Evolutionary conservation across 2,329 filamentous ascomycete species (phyloP).

Genomic region (Sporothrix brunneoviolacea): DNA sequence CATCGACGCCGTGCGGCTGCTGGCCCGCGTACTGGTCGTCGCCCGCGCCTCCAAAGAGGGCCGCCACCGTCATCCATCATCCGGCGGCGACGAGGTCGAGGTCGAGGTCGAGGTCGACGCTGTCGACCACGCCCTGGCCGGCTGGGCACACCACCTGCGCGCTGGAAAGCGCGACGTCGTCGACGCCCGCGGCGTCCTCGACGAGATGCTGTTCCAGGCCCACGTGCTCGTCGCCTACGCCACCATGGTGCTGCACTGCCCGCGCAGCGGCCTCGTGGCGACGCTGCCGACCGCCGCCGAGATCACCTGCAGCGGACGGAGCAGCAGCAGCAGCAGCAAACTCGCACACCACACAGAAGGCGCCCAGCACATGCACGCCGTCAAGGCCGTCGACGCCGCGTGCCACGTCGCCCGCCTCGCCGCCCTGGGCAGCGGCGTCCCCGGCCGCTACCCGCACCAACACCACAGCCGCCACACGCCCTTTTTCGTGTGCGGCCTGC

Average conservation of each 20-base stretch:
- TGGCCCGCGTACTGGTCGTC: slow-evolving; percentile 45
- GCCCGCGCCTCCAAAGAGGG: neutral
- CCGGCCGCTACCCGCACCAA: no score
- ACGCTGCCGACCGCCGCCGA: neutral
- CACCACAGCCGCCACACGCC: no score
- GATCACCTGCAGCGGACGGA: neutral
- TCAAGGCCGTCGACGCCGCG: neutral
- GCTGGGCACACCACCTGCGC: slow-evolving; percentile 54
- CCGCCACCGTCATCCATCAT: no score
- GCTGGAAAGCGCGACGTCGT: slow-evolving; percentile 46
- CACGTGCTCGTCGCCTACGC: slow-evolving; percentile 43
- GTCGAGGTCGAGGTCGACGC: no score
- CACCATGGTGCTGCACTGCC: slow-evolving; percentile 6
- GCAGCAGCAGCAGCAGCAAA: neutral
- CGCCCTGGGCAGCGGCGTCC: neutral
- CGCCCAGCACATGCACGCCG: neutral
- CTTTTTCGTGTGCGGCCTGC: slow-evolving; percentile 5
- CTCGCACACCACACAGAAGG: no score
- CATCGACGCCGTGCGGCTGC: slow-evolving; percentile 55
- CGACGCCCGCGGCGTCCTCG: slow-evolving; percentile 47
- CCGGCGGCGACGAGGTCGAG: no score
- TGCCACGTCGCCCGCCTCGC: neutral
- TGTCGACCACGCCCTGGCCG: slow-evolving; percentile 55
- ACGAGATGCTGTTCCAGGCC: slow-evolving; percentile 62
- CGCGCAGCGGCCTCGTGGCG: slow-evolving; percentile 3